A percentile compares a stretch with the other conserved stretches of the same genome.
These are phyloP conservation scores for Tricholoma sp. DNA, from an alignment of 768 basidiomycete genomes.

Conservation along the genomic window DNA sequence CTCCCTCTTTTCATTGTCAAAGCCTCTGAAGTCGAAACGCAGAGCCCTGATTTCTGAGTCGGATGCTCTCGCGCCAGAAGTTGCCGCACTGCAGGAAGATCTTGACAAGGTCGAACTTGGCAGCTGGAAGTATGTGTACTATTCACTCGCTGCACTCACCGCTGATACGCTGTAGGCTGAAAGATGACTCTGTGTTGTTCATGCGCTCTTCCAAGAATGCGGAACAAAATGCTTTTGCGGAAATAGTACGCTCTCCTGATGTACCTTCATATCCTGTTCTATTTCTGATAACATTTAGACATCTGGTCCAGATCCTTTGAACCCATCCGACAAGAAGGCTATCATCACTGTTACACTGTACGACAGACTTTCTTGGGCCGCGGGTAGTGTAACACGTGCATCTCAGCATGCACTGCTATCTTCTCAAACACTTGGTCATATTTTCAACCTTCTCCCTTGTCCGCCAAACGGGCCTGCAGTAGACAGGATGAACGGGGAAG, in stretches of 20 bases:
- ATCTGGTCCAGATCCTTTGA: not conserved
- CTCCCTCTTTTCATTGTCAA: slow-evolving; percentile 25
- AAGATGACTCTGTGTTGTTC: slow-evolving; percentile 51
- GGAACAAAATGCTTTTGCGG: slow-evolving; percentile 56
- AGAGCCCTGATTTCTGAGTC: slow-evolving; percentile 31
- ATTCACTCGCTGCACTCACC: not conserved
- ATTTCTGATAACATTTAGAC: not conserved
- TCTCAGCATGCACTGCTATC: slow-evolving; percentile 69
- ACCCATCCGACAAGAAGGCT: slow-evolving; percentile 25
- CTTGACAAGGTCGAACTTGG: slow-evolving; percentile 49
- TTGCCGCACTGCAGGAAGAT: slow-evolving; percentile 40
- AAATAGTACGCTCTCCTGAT: slow-evolving; percentile 27
- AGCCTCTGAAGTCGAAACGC: slow-evolving; percentile 25
- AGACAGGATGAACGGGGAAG: slow-evolving; percentile 15
- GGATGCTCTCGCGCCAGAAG: slow-evolving; percentile 38
- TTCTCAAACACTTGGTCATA: slow-evolving; percentile 67
- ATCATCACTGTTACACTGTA: slow-evolving; percentile 59
- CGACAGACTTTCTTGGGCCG: slow-evolving; percentile 56
- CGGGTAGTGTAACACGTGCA: slow-evolving; percentile 50
- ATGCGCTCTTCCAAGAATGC: slow-evolving; percentile 60
- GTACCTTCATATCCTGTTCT: not conserved
- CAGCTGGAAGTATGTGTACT: slow-evolving; percentile 54
- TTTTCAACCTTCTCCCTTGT: slow-evolving; percentile 59
- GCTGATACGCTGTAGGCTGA: slow-evolving; percentile 19
- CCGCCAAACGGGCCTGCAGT: slow-evolving; percentile 46